These are phyloP conservation scores for Miamiensis avidus DNA, from an alignment of 169 alveolate genomes.

Conservation along the genomic window DNA sequence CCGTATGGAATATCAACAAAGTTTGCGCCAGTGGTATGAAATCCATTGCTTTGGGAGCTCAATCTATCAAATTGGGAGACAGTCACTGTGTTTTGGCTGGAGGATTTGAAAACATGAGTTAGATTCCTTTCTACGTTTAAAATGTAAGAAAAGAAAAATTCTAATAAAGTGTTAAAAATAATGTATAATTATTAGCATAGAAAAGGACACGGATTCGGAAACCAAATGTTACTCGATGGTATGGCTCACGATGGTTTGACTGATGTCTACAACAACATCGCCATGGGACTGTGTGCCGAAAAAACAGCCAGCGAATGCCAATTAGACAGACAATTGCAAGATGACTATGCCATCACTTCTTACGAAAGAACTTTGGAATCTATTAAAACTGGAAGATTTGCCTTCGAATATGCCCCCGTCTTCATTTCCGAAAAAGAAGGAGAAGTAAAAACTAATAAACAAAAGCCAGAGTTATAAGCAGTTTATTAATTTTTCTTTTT, in stretches of 20 bases:
- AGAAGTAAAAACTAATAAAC: slow-evolving; percentile 35
- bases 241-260: slow-evolving; percentile 79
- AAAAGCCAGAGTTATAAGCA: slow-evolving; percentile 46
- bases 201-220: slow-evolving; percentile 61
- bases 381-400: slow-evolving; percentile 61
- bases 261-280: slow-evolving; percentile 76
- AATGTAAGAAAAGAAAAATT: slow-evolving; percentile 45
- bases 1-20: slow-evolving; percentile 70
- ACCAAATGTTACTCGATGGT: slow-evolving; percentile 68
- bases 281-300: slow-evolving; percentile 91
- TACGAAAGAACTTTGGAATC: slow-evolving; percentile 86
- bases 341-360: slow-evolving; percentile 79
- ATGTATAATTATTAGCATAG: slow-evolving; percentile 34
- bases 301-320: slow-evolving; percentile 71
- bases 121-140: slow-evolving; percentile 67
- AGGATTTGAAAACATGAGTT: slow-evolving; percentile 84
- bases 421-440: slow-evolving; percentile 61
- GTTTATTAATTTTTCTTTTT: not conserved
- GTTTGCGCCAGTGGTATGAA: slow-evolving; percentile 87
- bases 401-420: slow-evolving; percentile 73
- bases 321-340: slow-evolving; percentile 88
- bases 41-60: slow-evolving; percentile 70
- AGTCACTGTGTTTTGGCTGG: slow-evolving; percentile 73
- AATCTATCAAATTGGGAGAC: slow-evolving; percentile 67
- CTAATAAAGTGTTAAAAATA: not conserved